Percentiles rank a stretch among this genome's conserved stretches.
Conservation (phyloP, 1,284 basidiomycete species). For the Ustilago bromivora region DNA sequence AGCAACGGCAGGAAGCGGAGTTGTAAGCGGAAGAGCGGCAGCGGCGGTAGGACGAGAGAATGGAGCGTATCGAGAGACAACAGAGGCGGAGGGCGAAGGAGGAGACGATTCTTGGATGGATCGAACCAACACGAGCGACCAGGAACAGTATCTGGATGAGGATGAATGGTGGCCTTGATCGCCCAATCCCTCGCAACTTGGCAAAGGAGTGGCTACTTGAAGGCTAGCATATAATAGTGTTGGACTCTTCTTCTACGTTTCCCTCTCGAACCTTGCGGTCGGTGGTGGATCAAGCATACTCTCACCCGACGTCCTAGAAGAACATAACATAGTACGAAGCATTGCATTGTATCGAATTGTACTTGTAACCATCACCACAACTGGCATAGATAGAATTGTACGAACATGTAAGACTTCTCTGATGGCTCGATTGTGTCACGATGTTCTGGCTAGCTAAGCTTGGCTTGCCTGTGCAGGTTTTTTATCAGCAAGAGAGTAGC, state of each 20-base stretch:
- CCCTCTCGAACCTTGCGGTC: neutral
- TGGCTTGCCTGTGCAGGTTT: no score
- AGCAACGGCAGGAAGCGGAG: neutral
- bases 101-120: constrained; percentile 46
- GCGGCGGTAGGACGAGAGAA: constrained; percentile 5
- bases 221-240: neutral
- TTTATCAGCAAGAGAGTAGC: no score
- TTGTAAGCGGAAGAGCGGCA: constrained; percentile 6
- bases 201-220: neutral
- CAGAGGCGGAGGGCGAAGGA: constrained; percentile 6
- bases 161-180: constrained; percentile 45
- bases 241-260: neutral
- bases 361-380: constrained; percentile 5
- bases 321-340: constrained; percentile 3
- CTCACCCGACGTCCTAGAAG: neutral
- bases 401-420: neutral
- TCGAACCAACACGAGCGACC: constrained; percentile 24
- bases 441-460: constrained; percentile 2
- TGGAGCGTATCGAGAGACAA: constrained; percentile 3
- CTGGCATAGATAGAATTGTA: neutral
- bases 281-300: neutral
- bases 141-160: constrained; percentile 43
- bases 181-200: neutral
- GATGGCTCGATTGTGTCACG: neutral
- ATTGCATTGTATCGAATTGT: constrained; percentile 15